phyloP scores from a whole-genome alignment of 257 asterid species.

The Handroanthus guayacan region DNA sequence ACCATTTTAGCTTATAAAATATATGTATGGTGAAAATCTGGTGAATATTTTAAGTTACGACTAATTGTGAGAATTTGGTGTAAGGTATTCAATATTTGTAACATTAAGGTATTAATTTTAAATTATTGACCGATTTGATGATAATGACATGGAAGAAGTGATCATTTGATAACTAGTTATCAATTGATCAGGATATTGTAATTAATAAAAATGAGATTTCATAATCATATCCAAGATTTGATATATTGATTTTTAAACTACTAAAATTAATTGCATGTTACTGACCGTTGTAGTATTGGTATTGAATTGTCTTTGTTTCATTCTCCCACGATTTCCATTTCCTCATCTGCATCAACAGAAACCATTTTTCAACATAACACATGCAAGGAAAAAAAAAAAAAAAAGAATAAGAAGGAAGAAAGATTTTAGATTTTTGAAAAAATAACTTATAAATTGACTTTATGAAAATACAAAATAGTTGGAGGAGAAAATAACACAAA shows the following conservation, averaged over 20 bases:
- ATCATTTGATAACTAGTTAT: neutral
- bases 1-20: too few relatives aligned
- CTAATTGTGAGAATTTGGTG: neutral
- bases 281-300: slow-evolving; percentile 65
- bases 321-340: slow-evolving; percentile 82
- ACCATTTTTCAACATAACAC: neutral
- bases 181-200: neutral
- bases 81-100: neutral
- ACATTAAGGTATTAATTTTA: neutral
- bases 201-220: neutral
- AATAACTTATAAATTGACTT: too few relatives aligned
- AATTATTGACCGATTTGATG: neutral
- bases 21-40: neutral
- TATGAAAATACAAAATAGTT: too few relatives aligned
- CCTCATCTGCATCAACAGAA: slow-evolving; percentile 58
- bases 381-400: too few relatives aligned
- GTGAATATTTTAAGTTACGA: neutral
- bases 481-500: too few relatives aligned
- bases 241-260: neutral
- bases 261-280: neutral
- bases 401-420: too few relatives aligned
- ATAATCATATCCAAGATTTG: neutral
- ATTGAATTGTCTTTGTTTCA: slow-evolving; percentile 72
- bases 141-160: neutral
- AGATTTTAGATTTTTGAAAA: too few relatives aligned